A percentile compares a stretch with the other conserved stretches of the same genome.
These are phyloP conservation scores for Dalbergia cultrata DNA, from an alignment of 306 rosid species.

Conservation along the genomic window DNA sequence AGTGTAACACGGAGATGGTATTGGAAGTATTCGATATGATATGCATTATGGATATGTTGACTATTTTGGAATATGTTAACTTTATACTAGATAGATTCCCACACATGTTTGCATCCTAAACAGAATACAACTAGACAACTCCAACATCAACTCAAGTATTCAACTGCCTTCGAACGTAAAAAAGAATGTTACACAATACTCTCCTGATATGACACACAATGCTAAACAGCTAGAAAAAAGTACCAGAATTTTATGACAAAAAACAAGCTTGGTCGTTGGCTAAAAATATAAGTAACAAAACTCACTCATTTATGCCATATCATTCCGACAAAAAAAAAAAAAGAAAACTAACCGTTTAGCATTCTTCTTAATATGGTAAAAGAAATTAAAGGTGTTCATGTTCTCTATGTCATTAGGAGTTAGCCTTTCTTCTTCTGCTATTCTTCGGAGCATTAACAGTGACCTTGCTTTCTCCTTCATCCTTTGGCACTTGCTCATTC, in stretches of 20 bases:
- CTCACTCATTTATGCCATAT: neutral
- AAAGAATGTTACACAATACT: neutral
- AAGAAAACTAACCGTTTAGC: neutral
- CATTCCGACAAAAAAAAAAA: neutral
- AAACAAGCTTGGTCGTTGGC: neutral
- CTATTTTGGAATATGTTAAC: too few relatives aligned
- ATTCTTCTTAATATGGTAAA: neutral
- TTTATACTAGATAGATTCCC: too few relatives aligned
- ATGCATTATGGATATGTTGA: too few relatives aligned
- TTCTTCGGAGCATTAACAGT: conserved; percentile 40
- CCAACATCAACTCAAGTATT: neutral
- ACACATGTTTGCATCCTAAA: too few relatives aligned
- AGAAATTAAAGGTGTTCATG: conserved; percentile 9
- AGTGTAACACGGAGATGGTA: too few relatives aligned
- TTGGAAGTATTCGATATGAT: too few relatives aligned
- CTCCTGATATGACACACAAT: neutral
- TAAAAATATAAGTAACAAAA: neutral
- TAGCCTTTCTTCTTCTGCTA: conserved; percentile 55
- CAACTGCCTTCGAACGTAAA: neutral
- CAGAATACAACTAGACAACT: neutral
- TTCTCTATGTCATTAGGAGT: conserved; percentile 43
- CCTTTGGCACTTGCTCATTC: conserved; percentile 52
- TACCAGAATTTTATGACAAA: neutral
- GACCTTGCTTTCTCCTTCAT: conserved; percentile 39
- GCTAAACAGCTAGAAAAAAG: neutral